phyloP scores from a whole-genome alignment of 1,139 yeast genomes.

The Protomyces lactucae-debilis region DNA sequence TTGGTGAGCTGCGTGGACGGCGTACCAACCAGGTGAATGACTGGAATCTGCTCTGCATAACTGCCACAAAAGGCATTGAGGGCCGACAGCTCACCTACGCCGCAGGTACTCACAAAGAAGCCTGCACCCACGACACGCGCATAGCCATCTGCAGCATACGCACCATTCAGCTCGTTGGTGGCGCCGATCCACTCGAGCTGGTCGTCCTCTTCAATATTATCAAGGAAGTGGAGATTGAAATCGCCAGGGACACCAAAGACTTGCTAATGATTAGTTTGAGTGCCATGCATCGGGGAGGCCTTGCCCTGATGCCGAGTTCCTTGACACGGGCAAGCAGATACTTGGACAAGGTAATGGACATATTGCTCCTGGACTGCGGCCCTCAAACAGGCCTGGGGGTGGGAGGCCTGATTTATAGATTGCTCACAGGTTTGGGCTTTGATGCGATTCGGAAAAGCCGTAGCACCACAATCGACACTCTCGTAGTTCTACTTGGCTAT shows the following conservation, averaged over 20 bases:
- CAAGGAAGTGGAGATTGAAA: constrained; percentile 46
- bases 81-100: constrained; percentile 65
- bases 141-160: constrained; percentile 77
- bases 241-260: constrained; percentile 59
- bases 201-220: constrained; percentile 19
- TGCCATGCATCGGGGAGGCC: neutral
- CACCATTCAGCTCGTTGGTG: constrained; percentile 60
- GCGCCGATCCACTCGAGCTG: constrained; percentile 57
- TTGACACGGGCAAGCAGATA: constrained; percentile 5
- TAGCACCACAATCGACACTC: neutral
- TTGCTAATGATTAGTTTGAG: constrained; percentile 35
- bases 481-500: too few species aligned
- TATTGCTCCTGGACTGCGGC: neutral
- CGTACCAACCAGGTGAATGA: constrained; percentile 79
- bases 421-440: too few species aligned
- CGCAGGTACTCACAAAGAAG: constrained; percentile 29
- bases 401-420: too few species aligned
- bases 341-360: constrained; percentile 2
- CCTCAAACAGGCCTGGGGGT: too few species aligned
- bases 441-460: neutral
- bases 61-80: constrained; percentile 80
- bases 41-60: constrained; percentile 70
- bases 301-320: constrained; percentile 4
- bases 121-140: constrained; percentile 45
- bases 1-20: constrained; percentile 49